phyloP scores from a whole-genome alignment of 2,329 filamentous ascomycete genomes.

The Colletotrichum scovillei region DNA sequence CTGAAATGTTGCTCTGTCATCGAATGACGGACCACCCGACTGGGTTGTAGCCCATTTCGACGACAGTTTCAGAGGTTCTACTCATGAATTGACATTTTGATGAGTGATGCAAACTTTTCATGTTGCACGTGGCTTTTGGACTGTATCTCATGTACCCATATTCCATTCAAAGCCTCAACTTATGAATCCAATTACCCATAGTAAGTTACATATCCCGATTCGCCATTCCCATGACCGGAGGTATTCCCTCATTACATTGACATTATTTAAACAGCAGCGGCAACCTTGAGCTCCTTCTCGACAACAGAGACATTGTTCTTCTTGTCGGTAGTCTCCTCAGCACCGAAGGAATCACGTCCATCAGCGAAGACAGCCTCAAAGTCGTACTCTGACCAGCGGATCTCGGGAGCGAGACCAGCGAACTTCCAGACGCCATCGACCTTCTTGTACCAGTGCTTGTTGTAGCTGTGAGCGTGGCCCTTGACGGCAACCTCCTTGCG shows the following conservation, averaged over 20 bases:
- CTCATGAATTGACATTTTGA: too few relatives aligned
- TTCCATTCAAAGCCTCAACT: too few relatives aligned
- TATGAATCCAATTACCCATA: background rate
- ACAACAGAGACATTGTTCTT: slow-evolving; percentile 15
- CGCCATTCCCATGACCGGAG: background rate
- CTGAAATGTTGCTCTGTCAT: too few relatives aligned
- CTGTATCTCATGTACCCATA: too few relatives aligned
- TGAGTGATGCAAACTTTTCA: too few relatives aligned
- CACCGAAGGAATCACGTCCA: slow-evolving; percentile 33
- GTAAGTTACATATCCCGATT: background rate
- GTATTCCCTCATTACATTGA: background rate
- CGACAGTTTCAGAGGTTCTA: too few relatives aligned
- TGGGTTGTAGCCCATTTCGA: too few relatives aligned
- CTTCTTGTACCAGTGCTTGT: slow-evolving; percentile 68
- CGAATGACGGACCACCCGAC: too few relatives aligned
- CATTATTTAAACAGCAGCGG: slow-evolving; percentile 8
- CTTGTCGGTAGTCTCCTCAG: slow-evolving; percentile 6
- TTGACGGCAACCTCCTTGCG: slow-evolving; percentile 63
- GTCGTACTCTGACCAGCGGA: slow-evolving; percentile 68
- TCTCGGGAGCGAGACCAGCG: slow-evolving; percentile 64
- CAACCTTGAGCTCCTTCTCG: slow-evolving; percentile 29
- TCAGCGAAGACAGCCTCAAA: slow-evolving; percentile 64
- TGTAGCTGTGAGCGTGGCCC: slow-evolving; percentile 69
- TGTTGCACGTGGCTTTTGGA: too few relatives aligned
- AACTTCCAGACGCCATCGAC: slow-evolving; percentile 72